phyloP scores from a whole-genome alignment of 108 stramenopile species.

The Nannochloropsis salina region DNA sequence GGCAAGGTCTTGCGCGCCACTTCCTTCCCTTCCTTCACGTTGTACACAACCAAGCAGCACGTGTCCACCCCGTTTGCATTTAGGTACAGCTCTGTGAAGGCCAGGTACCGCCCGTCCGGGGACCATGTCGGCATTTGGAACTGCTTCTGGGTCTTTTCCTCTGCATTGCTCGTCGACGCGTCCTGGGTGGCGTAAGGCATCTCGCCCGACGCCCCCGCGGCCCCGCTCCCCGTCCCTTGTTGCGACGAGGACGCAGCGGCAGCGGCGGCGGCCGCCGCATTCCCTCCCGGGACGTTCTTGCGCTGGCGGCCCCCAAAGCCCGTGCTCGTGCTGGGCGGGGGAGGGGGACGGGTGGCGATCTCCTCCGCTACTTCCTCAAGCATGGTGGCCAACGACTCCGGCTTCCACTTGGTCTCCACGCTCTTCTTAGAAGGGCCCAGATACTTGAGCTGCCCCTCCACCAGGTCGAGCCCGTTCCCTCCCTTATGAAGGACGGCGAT shows the following conservation, averaged over 20 bases:
- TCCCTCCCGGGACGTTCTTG: background rate
- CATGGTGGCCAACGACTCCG: background rate
- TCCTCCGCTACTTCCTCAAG: background rate
- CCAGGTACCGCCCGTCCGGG: background rate
- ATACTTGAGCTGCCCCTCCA: background rate
- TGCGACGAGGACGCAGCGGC: background rate
- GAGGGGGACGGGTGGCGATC: background rate
- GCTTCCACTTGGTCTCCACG: background rate
- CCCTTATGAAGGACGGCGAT: background rate
- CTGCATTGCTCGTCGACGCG: background rate
- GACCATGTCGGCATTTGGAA: conserved; percentile 6
- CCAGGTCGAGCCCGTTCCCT: background rate
- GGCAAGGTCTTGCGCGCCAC: conserved; percentile 1
- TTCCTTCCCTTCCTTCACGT: background rate
- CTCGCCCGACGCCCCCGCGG: background rate
- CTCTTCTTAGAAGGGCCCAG: background rate
- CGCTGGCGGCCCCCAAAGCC: conserved; percentile 16
- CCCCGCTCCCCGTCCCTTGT: background rate
- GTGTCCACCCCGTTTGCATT: conserved; percentile 6
- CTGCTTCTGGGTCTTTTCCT: background rate
- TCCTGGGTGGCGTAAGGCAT: background rate
- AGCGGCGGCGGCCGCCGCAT: background rate
- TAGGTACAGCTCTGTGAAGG: conserved; percentile 2
- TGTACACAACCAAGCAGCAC: background rate
- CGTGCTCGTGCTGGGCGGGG: background rate